Conservation (phyloP, 208 protist genomes). For the Acanthamoeba triangularis region DNA sequence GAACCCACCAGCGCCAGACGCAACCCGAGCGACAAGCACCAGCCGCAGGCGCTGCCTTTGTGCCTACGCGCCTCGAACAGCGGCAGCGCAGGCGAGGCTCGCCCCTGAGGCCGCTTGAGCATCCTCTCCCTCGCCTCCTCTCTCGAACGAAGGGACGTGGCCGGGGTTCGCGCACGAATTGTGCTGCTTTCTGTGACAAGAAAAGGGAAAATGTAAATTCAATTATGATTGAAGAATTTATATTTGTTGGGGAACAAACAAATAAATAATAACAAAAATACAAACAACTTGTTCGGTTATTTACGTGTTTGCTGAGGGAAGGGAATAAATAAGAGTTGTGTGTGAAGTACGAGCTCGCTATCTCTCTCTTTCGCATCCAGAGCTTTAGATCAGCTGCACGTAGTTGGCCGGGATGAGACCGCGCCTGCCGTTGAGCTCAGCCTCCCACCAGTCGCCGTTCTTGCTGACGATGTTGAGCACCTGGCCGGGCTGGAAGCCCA, state of each 20-base stretch:
- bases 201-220: not conserved
- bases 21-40: not conserved
- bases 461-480: slow-evolving; percentile 36
- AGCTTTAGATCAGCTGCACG: slow-evolving; percentile 58
- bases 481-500: slow-evolving; percentile 43
- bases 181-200: not conserved
- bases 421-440: slow-evolving; percentile 61
- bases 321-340: not conserved
- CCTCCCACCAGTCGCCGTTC: slow-evolving; percentile 78
- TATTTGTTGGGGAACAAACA: not conserved
- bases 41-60: not conserved
- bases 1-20: not conserved
- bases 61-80: not conserved
- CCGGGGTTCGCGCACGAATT: not conserved
- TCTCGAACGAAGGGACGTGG: not conserved
- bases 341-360: not conserved
- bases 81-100: not conserved
- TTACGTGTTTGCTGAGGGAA: not conserved
- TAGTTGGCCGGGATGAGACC: slow-evolving; percentile 76
- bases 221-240: not conserved
- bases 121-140: not conserved
- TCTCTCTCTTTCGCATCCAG: not conserved
- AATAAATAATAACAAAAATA: not conserved
- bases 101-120: not conserved
- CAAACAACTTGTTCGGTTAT: not conserved